Conservation (phyloP, 345 rosid genomes). For the Chamaenerion angustifolium region DNA sequence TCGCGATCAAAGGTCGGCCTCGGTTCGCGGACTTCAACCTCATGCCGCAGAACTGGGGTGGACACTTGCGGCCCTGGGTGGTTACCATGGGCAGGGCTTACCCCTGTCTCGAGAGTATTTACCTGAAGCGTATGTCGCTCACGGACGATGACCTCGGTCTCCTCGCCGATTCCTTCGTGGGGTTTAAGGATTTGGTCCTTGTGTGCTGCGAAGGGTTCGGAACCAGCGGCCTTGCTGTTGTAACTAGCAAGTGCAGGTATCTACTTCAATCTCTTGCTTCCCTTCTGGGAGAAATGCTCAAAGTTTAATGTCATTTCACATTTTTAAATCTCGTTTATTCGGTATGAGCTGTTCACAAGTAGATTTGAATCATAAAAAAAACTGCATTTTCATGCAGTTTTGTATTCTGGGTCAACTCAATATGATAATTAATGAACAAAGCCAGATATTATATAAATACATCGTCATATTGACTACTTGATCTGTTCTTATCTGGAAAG, state of each 20-base stretch:
- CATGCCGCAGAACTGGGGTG: slow-evolving; percentile 62
- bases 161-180: slow-evolving; percentile 30
- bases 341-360: no score
- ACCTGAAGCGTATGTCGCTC: slow-evolving; percentile 58
- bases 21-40: slow-evolving; percentile 58
- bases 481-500: no score
- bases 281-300: no score
- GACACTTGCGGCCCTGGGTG: slow-evolving; percentile 46
- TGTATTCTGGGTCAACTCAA: no score
- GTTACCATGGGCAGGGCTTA: slow-evolving; percentile 35
- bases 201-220: slow-evolving; percentile 62
- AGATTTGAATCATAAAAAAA: no score
- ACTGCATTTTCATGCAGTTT: no score
- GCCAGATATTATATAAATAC: no score
- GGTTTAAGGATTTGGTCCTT: slow-evolving; percentile 41
- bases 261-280: no score
- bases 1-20: slow-evolving; percentile 60
- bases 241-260: slow-evolving; percentile 56
- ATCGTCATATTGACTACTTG: no score
- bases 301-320: no score
- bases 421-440: no score
- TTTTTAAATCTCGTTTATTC: no score
- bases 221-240: slow-evolving; percentile 40
- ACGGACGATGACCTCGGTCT: slow-evolving; percentile 48
- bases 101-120: slow-evolving; percentile 45